Base-by-base conservation (phyloP, 768 basidiomycete genomes). In the Dentipellis fragilis region DNA sequence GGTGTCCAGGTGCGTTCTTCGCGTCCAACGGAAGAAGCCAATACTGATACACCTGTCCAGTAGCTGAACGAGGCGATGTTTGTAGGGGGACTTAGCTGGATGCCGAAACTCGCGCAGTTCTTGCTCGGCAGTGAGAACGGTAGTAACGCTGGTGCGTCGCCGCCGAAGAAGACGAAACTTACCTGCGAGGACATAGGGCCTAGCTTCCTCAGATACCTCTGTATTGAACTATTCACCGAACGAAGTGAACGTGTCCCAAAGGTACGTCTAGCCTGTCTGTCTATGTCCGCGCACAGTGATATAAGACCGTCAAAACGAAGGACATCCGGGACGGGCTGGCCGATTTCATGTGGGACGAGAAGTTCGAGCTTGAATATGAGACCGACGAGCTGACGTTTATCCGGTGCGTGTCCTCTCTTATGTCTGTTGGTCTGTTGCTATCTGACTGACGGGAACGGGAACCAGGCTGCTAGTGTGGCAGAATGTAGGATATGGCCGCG, bases 31-130 rank as follows among this genome's bases (percentile, higher is more conserved):
- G 5, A 2, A 12, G 17, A 14, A 5, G 4, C 2, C 40, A 8
- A n/a, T 8, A 9, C 16, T 50, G 1, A 16, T 23, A 7, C 35
- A 23, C 17, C 10, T 50, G 10, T 16, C 23, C 73, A 0, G 73
- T 85, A 81, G 59, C 63, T 85, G 22, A 83, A 84, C 60, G 84
- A 83, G 64, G 83, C 73, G 0, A 73, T 85, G 75, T 85, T 84
- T 62, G 72, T 72, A 0, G 83, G 79, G 0, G 78, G 73, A 3
- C 62, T 66, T 2, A 82, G 82, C 1, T 84, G 79, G 80, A 75
- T 80, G 1, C 64, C 72, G 37, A 80, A 80, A 59, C 81, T 81
- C 1, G 59, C 60, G 12, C 47, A 55, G 19, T 53, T 71, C 57
- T 54, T 66, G 11, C 54, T 38, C 10, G 59, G 69, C 63, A 36